phyloP scores from a whole-genome alignment of 2,329 filamentous ascomycete species.

The Aspergillus aculeatinus region DNA sequence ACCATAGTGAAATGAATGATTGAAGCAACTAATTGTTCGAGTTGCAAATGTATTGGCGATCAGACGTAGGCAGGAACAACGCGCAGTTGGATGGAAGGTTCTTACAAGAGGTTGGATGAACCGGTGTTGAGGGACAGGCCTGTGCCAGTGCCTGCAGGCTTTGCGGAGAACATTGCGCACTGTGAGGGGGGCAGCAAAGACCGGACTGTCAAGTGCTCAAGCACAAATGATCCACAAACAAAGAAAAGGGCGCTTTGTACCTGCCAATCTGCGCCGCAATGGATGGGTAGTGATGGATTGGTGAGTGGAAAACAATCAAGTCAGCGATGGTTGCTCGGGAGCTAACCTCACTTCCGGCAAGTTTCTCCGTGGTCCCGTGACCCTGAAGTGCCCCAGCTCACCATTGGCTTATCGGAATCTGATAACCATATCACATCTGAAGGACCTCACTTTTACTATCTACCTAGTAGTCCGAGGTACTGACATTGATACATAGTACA shows the following conservation, averaged over 20 bases:
- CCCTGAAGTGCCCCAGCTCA: not conserved
- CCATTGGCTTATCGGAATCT: not conserved
- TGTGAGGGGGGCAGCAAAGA: not conserved
- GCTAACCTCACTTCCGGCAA: not conserved
- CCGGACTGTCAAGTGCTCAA: not conserved
- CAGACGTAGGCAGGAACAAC: not conserved
- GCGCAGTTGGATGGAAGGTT: slow-evolving; percentile 10
- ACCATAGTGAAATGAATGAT: not conserved
- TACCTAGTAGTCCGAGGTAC: too few species aligned
- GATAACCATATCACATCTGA: not conserved
- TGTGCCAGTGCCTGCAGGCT: slow-evolving; percentile 32
- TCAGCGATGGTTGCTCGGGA: not conserved
- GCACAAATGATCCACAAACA: not conserved
- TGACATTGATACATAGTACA: too few species aligned
- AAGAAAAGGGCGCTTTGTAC: slow-evolving; percentile 5
- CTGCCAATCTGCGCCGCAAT: not conserved
- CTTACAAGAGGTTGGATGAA: slow-evolving; percentile 50
- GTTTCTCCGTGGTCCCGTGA: not conserved
- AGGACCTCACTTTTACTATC: too few species aligned
- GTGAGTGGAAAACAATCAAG: not conserved
- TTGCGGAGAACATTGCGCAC: slow-evolving; percentile 36
- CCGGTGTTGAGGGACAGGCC: slow-evolving; percentile 56
- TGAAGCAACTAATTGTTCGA: not conserved
- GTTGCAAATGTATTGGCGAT: not conserved
- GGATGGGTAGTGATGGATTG: not conserved